Evolutionary conservation across 495 filamentous ascomycete species (phyloP), one percentile per base, ranked within the genome.

Genomic region (Annulohypoxylon nitens): DNA sequence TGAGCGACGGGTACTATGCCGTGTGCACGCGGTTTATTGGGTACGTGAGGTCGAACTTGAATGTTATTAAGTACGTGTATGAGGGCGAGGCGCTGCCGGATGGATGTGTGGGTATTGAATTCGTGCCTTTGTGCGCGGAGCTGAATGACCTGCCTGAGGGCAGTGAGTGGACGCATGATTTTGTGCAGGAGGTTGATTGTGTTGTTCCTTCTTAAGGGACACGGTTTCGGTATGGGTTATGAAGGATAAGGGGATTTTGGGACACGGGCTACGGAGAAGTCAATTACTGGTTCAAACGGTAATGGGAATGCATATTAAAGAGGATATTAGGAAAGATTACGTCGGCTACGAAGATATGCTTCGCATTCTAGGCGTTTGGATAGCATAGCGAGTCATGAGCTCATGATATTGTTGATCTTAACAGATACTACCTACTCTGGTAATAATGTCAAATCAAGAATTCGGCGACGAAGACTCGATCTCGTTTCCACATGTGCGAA

Each of bases 171-270:
- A 69, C 54, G 2, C 71, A 74, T 37, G 71, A 74, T 5, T 69
- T 55, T 23, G 71, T 65, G 11, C 71, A 74, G 71, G 66, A 74
- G 34, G 66, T 74, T 1, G 45, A 61, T 16, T 74, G 71, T 43
- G 57, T 70, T 45, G 55, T 30, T 33, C 20, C 61, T 26, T 9
- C 53, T 30, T 73, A 20, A 57, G 23, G 5, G 37, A 0, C 36
- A 30, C 2, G 30, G 30, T 6, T 30, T 6, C 3, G 30, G 30
- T 30, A 30, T 60, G 25, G 2, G 23, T 36, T 14, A 45, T 45
- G 36, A 10, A 11, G 36, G 7, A 39, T 39, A 39, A 10, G 36
- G 36, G 30, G 5, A 30, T 11, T 11, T 39, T 3, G 8, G 36
- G 4, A 39, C 9, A n/a, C 0, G 36, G 25, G 5, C 8, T 30